Percentiles rank a stretch among this genome's conserved stretches.
phyloP scores from a whole-genome alignment of 108 stramenopile species.

The Cyclostephanos tholiformis region DNA sequence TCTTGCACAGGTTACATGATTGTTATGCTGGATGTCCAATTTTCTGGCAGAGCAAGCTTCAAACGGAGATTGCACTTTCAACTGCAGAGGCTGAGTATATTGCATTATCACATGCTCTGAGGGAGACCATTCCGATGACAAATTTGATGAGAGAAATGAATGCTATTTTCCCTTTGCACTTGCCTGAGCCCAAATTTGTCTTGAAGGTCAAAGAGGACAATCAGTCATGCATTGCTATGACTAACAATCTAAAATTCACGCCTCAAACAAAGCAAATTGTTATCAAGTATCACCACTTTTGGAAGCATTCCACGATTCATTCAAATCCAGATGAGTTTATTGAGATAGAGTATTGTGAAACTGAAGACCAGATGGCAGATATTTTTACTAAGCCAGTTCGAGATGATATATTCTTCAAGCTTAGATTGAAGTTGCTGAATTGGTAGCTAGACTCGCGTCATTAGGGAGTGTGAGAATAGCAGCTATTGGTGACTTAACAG shows the following conservation, averaged over 20 bases:
- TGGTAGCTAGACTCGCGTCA: slow-evolving; percentile 21
- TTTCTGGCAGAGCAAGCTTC: too few species aligned
- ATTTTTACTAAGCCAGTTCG: slow-evolving; percentile 36
- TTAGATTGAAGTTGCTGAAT: slow-evolving; percentile 3
- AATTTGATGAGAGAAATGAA: too few species aligned
- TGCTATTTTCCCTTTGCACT: too few species aligned
- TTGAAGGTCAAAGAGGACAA: background rate
- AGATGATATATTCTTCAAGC: slow-evolving; percentile 13
- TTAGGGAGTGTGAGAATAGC: slow-evolving; percentile 11
- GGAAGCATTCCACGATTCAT: slow-evolving; percentile 1
- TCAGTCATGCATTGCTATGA: slow-evolving; percentile 1
- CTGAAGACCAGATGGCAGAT: slow-evolving; percentile 39
- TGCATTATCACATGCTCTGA: too few species aligned
- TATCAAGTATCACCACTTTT: slow-evolving; percentile 1
- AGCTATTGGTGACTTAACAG: too few species aligned
- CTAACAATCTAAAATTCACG: slow-evolving; percentile 7
- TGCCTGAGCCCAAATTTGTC: background rate
- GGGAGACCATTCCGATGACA: too few species aligned
- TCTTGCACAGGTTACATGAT: too few species aligned
- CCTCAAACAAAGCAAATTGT: background rate
- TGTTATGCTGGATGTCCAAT: too few species aligned
- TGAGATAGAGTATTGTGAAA: slow-evolving; percentile 12
- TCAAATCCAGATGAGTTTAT: slow-evolving; percentile 9
- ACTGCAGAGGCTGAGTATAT: too few species aligned
- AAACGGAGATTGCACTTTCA: too few species aligned